Conservation (phyloP, 2,329 filamentous ascomycete genomes). For the Ceratocystis colombiana region DNA sequence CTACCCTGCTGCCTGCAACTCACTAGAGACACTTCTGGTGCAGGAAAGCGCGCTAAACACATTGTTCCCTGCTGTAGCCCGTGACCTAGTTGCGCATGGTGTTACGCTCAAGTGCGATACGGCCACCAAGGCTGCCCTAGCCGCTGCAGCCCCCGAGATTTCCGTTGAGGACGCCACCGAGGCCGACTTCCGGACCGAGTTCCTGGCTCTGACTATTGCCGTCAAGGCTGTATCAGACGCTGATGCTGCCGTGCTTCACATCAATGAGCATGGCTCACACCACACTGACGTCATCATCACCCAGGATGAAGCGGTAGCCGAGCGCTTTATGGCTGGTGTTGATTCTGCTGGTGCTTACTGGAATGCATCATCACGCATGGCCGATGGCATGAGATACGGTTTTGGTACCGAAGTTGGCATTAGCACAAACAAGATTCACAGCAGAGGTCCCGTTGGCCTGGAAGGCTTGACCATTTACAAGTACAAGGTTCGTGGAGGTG, state of each 20-base stretch:
- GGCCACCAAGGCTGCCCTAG: constrained; percentile 54
- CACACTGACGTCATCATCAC: constrained; percentile 93
- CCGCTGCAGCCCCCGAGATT: constrained; percentile 35
- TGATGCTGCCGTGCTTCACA: constrained; percentile 68
- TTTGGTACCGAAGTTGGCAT: constrained; percentile 98
- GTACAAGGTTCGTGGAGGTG: constrained; percentile 76
- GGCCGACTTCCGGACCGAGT: constrained; percentile 77
- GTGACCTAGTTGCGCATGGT: constrained; percentile 62
- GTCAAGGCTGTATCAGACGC: constrained; percentile 65
- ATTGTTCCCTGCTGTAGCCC: constrained; percentile 61
- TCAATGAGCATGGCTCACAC: constrained; percentile 84
- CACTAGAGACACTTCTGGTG: constrained; percentile 82
- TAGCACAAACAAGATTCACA: constrained; percentile 97
- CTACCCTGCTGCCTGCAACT: constrained; percentile 94
- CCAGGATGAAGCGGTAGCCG: constrained; percentile 53
- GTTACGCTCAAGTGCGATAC: constrained; percentile 75
- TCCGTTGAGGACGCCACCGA: constrained; percentile 56
- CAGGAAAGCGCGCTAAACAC: constrained; percentile 59
- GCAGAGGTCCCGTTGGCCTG: constrained; percentile 80
- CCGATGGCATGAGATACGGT: constrained; percentile 92
- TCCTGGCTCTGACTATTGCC: constrained; percentile 72
- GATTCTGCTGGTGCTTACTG: constrained; percentile 92
- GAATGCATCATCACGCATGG: constrained; percentile 91
- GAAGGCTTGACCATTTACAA: constrained; percentile 97
- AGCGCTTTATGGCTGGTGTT: constrained; percentile 72